Evolutionary conservation across 345 rosid genomes (phyloP), one percentile per base, ranked within the genome.

Genomic region (Balakata baccata): DNA sequence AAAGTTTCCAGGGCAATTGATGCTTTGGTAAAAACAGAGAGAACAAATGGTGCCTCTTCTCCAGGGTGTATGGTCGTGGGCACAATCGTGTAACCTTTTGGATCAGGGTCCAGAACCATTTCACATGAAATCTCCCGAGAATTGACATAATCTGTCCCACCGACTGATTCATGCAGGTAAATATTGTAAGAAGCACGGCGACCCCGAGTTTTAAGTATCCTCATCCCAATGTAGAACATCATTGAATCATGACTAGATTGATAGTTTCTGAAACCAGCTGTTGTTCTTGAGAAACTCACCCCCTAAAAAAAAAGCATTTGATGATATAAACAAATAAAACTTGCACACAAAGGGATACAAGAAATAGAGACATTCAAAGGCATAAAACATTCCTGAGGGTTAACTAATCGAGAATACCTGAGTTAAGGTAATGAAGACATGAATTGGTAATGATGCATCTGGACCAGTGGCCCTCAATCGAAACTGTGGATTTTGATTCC

Each of bases 401-500:
- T 70, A 85, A 66, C 74, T 52, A 18, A 59, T 60, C 2, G 39
- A 61, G 75, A 14, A 75, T 86, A 84, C 99, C 98, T 96, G 98
- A 77, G 99, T 96, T 86, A 96, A 84, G 79, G 99, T 96, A 61
- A 96, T 91, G 83, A 96, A 89, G 49, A 93, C 95, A 77, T 93
- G 98, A 77, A 91, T 93, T 3, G 99, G 99, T 46, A 75, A 80
- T 49, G 97, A 87, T 74, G 96, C 92, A 88, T 93, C 98, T 70
- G 94, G 81, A 67, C 98, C 98, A 67, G 85, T 89, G 71, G 96
- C 97, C 75, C 89, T 93, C 81, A 96, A 77, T 69, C 95, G 88
- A 81, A 96, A 96, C 74, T 96, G 99, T 46, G 99, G 99, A 84
- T 96, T 96, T 82, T 93, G 99, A 90, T 93, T 90, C 99, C 99